These are phyloP conservation scores for Gymnopilus junonius DNA, from an alignment of 768 basidiomycete genomes.

Conservation along the genomic window DNA sequence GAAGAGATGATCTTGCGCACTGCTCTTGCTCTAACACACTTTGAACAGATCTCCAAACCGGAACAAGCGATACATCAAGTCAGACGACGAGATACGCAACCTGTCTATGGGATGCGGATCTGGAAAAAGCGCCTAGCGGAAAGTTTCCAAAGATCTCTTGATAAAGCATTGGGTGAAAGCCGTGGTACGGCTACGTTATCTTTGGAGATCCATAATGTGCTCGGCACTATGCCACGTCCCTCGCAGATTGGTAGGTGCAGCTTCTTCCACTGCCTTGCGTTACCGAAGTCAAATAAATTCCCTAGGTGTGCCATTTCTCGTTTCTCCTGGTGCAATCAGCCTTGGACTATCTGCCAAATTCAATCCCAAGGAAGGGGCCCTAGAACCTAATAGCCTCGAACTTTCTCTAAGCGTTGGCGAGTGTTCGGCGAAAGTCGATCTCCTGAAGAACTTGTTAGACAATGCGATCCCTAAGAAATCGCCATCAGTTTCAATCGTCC, in stretches of 20 bases:
- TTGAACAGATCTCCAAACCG: conserved; percentile 40
- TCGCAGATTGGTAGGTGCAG: conserved; percentile 33
- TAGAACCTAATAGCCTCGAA: conserved; percentile 59
- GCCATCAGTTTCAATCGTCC: conserved; percentile 1
- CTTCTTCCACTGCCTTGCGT: not conserved
- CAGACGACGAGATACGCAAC: conserved; percentile 27
- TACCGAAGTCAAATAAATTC: conserved; percentile 13
- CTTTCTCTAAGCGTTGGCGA: conserved; percentile 49
- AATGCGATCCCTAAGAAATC: conserved; percentile 23
- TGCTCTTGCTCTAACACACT: conserved; percentile 56
- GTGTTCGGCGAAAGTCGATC: conserved; percentile 52
- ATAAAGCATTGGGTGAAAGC: conserved; percentile 68
- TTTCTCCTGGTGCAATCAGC: conserved; percentile 48
- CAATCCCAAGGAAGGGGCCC: conserved; percentile 57
- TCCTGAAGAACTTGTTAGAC: conserved; percentile 36
- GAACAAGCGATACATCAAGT: conserved; percentile 20
- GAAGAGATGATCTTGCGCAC: conserved; percentile 57
- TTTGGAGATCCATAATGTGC: conserved; percentile 51
- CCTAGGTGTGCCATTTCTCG: conserved; percentile 42
- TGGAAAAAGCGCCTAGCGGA: conserved; percentile 66
- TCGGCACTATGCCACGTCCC: conserved; percentile 42
- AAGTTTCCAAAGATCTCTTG: conserved; percentile 68
- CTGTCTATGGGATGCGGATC: conserved; percentile 55
- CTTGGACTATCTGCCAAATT: conserved; percentile 56
- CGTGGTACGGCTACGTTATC: conserved; percentile 59